Conservation (phyloP, 2,329 filamentous ascomycete genomes). For the Fusarium tjaetaba region DNA sequence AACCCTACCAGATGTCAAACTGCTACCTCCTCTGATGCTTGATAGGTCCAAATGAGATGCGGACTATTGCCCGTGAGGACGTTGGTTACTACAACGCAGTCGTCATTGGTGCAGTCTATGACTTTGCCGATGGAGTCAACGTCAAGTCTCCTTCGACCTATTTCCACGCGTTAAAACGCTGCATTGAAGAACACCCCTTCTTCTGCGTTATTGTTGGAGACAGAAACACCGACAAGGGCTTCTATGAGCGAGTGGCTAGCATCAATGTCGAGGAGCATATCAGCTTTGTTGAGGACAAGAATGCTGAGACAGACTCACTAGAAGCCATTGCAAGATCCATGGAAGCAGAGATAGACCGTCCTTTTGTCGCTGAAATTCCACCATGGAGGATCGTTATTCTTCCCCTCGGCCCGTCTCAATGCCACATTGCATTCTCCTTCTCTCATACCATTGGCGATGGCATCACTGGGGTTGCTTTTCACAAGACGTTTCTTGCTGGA, state of each 20-base stretch:
- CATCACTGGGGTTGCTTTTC: slow-evolving; percentile 33
- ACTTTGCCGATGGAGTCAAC: neutral
- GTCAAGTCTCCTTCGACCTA: slow-evolving; percentile 19
- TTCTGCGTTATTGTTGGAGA: slow-evolving; percentile 35
- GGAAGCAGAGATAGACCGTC: slow-evolving; percentile 21
- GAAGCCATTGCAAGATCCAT: slow-evolving; percentile 19
- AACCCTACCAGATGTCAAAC: too few species aligned
- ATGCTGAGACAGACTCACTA: neutral
- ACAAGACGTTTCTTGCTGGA: slow-evolving; percentile 34
- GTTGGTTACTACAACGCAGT: slow-evolving; percentile 38
- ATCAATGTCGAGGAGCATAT: slow-evolving; percentile 37
- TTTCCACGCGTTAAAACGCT: slow-evolving; percentile 24
- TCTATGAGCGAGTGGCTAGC: slow-evolving; percentile 28
- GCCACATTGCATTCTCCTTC: slow-evolving; percentile 35
- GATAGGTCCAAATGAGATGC: slow-evolving; percentile 38
- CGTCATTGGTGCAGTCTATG: slow-evolving; percentile 36
- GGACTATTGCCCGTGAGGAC: slow-evolving; percentile 36
- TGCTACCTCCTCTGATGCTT: neutral
- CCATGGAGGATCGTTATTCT: slow-evolving; percentile 39
- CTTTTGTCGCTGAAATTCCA: slow-evolving; percentile 28
- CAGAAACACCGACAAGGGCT: slow-evolving; percentile 32
- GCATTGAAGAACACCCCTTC: slow-evolving; percentile 33
- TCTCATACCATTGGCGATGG: slow-evolving; percentile 42
- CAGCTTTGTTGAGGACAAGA: neutral
- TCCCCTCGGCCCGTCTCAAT: slow-evolving; percentile 10